Evolutionary conservation across 2,329 filamentous ascomycete species (phyloP).

Genomic region (Cercospora berteroae): DNA sequence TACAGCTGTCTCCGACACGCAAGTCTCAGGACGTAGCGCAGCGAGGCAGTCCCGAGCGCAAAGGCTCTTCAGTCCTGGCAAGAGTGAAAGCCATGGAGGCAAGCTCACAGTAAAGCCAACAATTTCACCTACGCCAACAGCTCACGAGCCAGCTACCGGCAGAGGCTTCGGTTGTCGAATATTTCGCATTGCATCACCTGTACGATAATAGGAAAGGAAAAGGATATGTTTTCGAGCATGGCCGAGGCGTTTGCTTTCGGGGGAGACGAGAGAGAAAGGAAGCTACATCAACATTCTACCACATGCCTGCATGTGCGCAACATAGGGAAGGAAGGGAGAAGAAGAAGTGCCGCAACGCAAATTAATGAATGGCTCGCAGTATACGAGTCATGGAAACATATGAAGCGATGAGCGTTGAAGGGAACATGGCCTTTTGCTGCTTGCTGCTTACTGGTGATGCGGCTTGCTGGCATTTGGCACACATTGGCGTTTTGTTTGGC

Average conservation of each 20-base stretch:
- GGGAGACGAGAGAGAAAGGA: background rate
- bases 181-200: background rate
- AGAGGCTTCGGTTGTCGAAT: background rate
- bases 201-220: background rate
- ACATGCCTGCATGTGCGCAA: background rate
- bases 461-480: background rate
- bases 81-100: slow-evolving; percentile 29
- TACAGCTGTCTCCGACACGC: slow-evolving; percentile 1
- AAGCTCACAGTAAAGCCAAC: background rate
- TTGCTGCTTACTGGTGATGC: background rate
- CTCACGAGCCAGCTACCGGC: background rate
- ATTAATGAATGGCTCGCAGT: background rate
- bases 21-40: slow-evolving; percentile 17
- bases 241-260: background rate
- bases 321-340: background rate
- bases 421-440: background rate
- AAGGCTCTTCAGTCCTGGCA: slow-evolving; percentile 25
- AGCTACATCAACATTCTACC: background rate
- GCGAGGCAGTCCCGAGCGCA: slow-evolving; percentile 19
- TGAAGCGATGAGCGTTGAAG: background rate
- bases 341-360: background rate
- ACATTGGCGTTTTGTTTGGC: background rate
- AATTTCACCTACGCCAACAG: background rate
- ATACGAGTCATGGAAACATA: background rate
- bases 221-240: background rate